Evolutionary conservation across 140 eudicot genomes (phyloP).

Genomic region (Bidens hawaiensis): DNA sequence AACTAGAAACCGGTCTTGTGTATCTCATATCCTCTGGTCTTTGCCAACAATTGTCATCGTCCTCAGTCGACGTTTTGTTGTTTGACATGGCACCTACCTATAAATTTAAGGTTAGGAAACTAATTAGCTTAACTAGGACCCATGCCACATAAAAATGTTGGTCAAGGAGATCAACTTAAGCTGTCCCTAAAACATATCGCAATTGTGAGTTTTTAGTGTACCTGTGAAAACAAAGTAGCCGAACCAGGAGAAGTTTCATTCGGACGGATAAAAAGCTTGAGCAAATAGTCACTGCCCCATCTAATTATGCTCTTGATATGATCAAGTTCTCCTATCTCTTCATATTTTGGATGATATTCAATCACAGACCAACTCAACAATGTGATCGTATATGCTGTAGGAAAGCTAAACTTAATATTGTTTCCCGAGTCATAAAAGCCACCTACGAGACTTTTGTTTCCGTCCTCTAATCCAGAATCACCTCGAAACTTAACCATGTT

Average conservation of each 20-base stretch:
- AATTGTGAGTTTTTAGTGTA: neutral
- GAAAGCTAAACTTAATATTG: conserved; percentile 61
- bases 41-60: conserved; percentile 62
- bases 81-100: conserved; percentile 49
- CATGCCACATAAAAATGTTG: too few species aligned
- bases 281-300: conserved; percentile 75
- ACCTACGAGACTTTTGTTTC: conserved; percentile 50
- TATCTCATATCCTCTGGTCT: conserved; percentile 68
- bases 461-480: conserved; percentile 56
- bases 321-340: conserved; percentile 52
- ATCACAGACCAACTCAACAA: conserved; percentile 68
- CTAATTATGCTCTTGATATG: conserved; percentile 58
- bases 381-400: conserved; percentile 61
- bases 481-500: conserved; percentile 43
- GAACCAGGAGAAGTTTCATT: conserved; percentile 27
- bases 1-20: conserved; percentile 41
- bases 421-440: conserved; percentile 69
- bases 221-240: conserved; percentile 47
- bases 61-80: conserved; percentile 22
- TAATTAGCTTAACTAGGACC: too few species aligned
- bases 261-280: conserved; percentile 43
- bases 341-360: conserved; percentile 60
- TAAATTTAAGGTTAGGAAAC: too few species aligned
- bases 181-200: neutral
- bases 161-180: neutral